These are phyloP conservation scores for Nemania serpens DNA, from an alignment of 2,329 filamentous ascomycete species.

Conservation along the genomic window DNA sequence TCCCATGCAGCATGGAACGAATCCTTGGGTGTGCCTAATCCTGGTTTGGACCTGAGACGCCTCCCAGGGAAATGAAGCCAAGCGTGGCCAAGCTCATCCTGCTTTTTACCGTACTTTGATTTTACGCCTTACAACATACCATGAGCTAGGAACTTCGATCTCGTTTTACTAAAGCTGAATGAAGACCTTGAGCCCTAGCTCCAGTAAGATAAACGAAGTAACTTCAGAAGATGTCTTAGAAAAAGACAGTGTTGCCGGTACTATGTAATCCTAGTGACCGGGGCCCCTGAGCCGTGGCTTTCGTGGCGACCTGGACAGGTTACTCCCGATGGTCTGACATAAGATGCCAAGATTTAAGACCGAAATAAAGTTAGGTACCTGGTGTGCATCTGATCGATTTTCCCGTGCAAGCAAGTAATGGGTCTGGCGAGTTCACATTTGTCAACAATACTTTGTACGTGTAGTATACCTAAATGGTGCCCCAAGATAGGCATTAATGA, in stretches of 20 bases:
- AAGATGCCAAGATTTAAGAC: slow-evolving; percentile 8
- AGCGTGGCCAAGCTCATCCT: slow-evolving; percentile 11
- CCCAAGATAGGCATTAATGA: not conserved
- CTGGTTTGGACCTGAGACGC: slow-evolving; percentile 15
- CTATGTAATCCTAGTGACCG: not conserved
- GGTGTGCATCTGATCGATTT: too few relatives aligned
- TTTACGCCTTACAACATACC: too few relatives aligned
- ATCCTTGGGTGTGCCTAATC: slow-evolving; percentile 1
- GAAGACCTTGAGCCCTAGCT: too few relatives aligned
- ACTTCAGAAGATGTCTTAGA: too few relatives aligned
- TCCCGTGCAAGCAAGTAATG: not conserved
- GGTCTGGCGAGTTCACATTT: too few relatives aligned
- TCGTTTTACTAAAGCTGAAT: too few relatives aligned
- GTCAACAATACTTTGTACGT: too few relatives aligned
- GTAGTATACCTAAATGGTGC: not conserved
- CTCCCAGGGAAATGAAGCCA: slow-evolving; percentile 18
- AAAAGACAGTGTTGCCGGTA: not conserved
- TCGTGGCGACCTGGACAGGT: not conserved
- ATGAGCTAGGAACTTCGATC: too few relatives aligned
- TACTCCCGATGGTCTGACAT: slow-evolving; percentile 23
- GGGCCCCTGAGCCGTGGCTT: slow-evolving; percentile 2
- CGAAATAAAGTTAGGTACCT: slow-evolving; percentile 2
- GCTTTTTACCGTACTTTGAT: not conserved
- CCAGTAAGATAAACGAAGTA: too few relatives aligned
- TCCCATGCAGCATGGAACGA: slow-evolving; percentile 6